Percentiles rank a stretch among this genome's conserved stretches.
phyloP scores from a whole-genome alignment of 176 grass and related monocot species.

The Leersia perrieri region DNA sequence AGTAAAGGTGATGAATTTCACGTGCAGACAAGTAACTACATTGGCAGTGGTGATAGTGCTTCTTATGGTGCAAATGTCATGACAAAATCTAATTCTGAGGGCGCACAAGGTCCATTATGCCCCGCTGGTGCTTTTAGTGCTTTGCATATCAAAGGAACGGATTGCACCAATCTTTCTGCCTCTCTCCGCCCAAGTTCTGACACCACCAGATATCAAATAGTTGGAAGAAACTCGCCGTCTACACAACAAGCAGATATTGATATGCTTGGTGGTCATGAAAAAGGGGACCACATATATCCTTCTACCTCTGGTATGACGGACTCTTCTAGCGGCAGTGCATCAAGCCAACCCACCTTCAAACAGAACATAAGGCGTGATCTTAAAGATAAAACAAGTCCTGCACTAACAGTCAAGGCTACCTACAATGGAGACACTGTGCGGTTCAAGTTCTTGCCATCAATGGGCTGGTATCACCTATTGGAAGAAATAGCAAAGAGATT shows the following conservation, averaged over 20 bases:
- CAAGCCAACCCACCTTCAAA: conserved; percentile 65
- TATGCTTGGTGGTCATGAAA: conserved; percentile 30
- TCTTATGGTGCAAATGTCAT: conserved; percentile 1
- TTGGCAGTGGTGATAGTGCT: background rate
- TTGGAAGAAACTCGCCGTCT: conserved; percentile 13
- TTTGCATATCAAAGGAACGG: background rate
- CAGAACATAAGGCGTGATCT: conserved; percentile 15
- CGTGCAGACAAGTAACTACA: conserved; percentile 16
- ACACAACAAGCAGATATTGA: conserved; percentile 34
- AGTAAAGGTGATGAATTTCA: conserved; percentile 26
- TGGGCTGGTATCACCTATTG: conserved; percentile 60
- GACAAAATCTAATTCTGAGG: conserved; percentile 20
- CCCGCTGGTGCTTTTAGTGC: background rate
- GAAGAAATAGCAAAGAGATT: conserved; percentile 87
- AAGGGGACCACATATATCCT: conserved; percentile 44
- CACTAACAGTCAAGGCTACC: conserved; percentile 74
- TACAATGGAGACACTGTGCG: conserved; percentile 77
- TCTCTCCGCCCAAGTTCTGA: background rate
- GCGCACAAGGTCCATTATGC: conserved; percentile 1
- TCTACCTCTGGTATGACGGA: conserved; percentile 75
- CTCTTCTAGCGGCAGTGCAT: conserved; percentile 80
- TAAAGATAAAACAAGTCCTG: conserved; percentile 20
- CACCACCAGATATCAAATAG: background rate
- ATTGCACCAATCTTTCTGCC: background rate
- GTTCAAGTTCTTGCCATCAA: conserved; percentile 67